Percentiles rank a stretch among this genome's conserved stretches.
Evolutionary conservation across 148 eudicot species (phyloP).

Genomic region (Camellia lanceoleosa): DNA sequence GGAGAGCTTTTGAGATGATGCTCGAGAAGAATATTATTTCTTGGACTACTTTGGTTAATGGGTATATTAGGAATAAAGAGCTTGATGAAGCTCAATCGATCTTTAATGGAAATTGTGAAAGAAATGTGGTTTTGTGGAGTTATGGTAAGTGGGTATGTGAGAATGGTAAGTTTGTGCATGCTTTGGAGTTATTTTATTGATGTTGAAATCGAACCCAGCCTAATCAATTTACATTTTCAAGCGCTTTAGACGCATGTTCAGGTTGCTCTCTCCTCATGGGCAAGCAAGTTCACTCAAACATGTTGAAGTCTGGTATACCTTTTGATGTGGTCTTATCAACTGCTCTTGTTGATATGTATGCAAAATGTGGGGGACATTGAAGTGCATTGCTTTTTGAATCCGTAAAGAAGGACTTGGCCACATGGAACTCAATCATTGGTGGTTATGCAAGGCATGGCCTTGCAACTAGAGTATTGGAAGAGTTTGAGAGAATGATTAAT

Average conservation of each 20-base stretch:
- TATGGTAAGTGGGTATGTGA: slow-evolving; percentile 66
- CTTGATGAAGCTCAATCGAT: slow-evolving; percentile 39
- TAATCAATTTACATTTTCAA: slow-evolving; percentile 63
- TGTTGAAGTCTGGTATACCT: slow-evolving; percentile 46
- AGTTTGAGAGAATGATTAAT: slow-evolving; percentile 49
- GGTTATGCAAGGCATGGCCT: slow-evolving; percentile 61
- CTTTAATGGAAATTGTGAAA: slow-evolving; percentile 43
- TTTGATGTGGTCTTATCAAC: slow-evolving; percentile 53
- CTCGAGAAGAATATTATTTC: slow-evolving; percentile 49
- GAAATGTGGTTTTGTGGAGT: slow-evolving; percentile 72
- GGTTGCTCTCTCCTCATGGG: slow-evolving; percentile 52
- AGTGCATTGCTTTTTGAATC: slow-evolving; percentile 49
- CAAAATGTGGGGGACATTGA: slow-evolving; percentile 78
- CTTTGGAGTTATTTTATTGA: slow-evolving; percentile 44
- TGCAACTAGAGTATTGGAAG: slow-evolving; percentile 51
- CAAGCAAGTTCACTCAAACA: slow-evolving; percentile 50
- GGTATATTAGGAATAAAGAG: slow-evolving; percentile 53
- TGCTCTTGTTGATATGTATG: slow-evolving; percentile 69
- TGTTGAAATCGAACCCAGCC: slow-evolving; percentile 54
- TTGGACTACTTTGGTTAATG: slow-evolving; percentile 69
- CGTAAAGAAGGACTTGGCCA: slow-evolving; percentile 39
- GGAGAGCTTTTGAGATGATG: slow-evolving; percentile 47
- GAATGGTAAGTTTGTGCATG: slow-evolving; percentile 32
- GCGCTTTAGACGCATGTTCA: slow-evolving; percentile 71
- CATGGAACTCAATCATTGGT: slow-evolving; percentile 73